Conservation (phyloP, 768 basidiomycete genomes). For the Termitomyces sp. region DNA sequence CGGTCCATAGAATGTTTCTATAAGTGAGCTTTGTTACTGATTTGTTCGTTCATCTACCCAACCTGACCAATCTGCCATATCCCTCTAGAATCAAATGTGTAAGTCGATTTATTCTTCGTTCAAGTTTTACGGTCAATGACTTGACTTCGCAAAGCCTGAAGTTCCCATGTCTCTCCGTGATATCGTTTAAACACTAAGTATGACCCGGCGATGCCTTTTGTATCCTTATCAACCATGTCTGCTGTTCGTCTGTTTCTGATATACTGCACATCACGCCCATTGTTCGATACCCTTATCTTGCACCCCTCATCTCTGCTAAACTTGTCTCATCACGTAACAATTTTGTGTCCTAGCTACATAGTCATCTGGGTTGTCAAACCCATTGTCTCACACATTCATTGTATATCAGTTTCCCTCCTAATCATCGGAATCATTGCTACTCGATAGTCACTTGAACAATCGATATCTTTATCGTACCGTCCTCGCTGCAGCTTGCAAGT, state of each 20-base stretch:
- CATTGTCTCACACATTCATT: constrained; percentile 58
- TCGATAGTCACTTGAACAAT: constrained; percentile 51
- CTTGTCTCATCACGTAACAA: constrained; percentile 57
- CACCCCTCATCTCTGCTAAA: constrained; percentile 37
- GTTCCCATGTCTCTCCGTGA: constrained; percentile 3
- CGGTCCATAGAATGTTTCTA: constrained; percentile 94
- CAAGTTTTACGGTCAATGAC: background rate
- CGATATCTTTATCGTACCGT: constrained; percentile 83
- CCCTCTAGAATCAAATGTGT: background rate
- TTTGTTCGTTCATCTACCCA: too few relatives aligned
- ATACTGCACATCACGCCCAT: constrained; percentile 52
- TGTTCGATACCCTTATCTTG: constrained; percentile 72
- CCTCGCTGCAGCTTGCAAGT: constrained; percentile 89
- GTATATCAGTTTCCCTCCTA: constrained; percentile 60
- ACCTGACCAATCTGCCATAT: background rate
- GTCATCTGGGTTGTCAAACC: constrained; percentile 32
- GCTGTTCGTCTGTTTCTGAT: constrained; percentile 30
- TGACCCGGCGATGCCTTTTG: constrained; percentile 53
- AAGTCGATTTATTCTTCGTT: background rate
- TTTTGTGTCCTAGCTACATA: constrained; percentile 17
- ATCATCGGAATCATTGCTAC: constrained; percentile 43
- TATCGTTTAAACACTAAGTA: constrained; percentile 18
- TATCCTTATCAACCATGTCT: constrained; percentile 66
- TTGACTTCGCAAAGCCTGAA: background rate
- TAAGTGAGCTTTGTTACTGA: background rate